Percentiles rank a stretch among this genome's conserved stretches.
These are phyloP conservation scores for Botrytis medusae DNA, from an alignment of 2,329 filamentous ascomycete species.

Conservation along the genomic window DNA sequence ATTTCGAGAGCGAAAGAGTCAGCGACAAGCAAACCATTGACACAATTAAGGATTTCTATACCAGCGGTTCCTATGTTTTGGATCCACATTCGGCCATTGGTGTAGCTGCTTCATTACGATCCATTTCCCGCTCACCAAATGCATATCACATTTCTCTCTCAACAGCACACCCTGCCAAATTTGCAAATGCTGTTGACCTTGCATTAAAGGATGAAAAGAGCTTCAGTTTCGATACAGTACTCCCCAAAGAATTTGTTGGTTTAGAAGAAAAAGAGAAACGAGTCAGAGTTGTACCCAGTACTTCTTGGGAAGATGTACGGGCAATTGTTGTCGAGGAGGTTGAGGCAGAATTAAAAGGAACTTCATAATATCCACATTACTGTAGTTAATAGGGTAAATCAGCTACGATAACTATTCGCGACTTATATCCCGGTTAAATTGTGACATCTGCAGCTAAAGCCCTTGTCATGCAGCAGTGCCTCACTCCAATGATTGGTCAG, in stretches of 20 bases:
- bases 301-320: constrained; percentile 67
- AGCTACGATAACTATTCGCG: background rate
- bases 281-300: constrained; percentile 63
- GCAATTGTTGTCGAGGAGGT: constrained; percentile 75
- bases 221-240: constrained; percentile 76
- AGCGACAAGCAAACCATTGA: constrained; percentile 66
- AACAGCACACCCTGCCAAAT: constrained; percentile 96
- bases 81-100: constrained; percentile 94
- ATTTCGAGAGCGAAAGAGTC: constrained; percentile 80
- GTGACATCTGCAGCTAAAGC: background rate
- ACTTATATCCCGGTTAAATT: background rate
- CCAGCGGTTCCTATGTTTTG: constrained; percentile 63
- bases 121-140: constrained; percentile 54
- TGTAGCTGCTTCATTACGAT: constrained; percentile 71
- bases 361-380: constrained; percentile 25
- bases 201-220: constrained; percentile 70
- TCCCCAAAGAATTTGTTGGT: constrained; percentile 79
- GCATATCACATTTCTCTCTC: constrained; percentile 76
- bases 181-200: constrained; percentile 78
- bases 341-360: constrained; percentile 55
- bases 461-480: background rate
- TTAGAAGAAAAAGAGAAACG: constrained; percentile 74
- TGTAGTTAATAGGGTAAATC: background rate
- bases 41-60: constrained; percentile 60
- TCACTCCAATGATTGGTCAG: background rate